A percentile compares a stretch with the other conserved stretches of the same genome.
These are phyloP conservation scores for Pseudogymnoascus sp. DNA, from an alignment of 2,329 filamentous ascomycete species.

Conservation along the genomic window DNA sequence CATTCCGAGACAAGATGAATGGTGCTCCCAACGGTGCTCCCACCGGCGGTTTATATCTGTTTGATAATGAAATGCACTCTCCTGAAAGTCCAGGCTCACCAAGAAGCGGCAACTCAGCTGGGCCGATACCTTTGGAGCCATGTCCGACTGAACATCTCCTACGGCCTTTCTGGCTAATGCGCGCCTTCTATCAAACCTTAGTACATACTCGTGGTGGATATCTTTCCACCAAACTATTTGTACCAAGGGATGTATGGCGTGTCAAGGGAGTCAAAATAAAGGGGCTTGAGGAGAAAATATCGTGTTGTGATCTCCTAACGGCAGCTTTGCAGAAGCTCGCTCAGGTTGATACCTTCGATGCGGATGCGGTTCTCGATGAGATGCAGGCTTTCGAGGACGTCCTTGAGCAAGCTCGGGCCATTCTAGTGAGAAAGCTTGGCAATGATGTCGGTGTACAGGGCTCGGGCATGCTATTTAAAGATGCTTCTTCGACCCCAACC, in stretches of 20 bases:
- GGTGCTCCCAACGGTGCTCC: constrained; percentile 39
- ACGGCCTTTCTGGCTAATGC: constrained; percentile 97
- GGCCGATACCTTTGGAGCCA: constrained; percentile 74
- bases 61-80: constrained; percentile 75
- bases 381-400: constrained; percentile 83
- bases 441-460: constrained; percentile 82
- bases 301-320: constrained; percentile 83
- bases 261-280: constrained; percentile 92
- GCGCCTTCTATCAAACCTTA: constrained; percentile 85
- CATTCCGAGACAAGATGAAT: constrained; percentile 50
- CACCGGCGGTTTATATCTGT: constrained; percentile 66
- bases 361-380: constrained; percentile 85
- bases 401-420: constrained; percentile 74
- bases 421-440: constrained; percentile 76
- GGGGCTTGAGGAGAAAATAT: constrained; percentile 85
- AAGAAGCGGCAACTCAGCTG: constrained; percentile 51
- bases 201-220: constrained; percentile 88
- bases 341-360: constrained; percentile 79
- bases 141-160: constrained; percentile 83
- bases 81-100: constrained; percentile 56
- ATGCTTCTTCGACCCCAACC: constrained; percentile 41
- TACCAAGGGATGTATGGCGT: constrained; percentile 86
- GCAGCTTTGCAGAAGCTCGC: constrained; percentile 78
- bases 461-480: constrained; percentile 65
- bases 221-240: constrained; percentile 81